Base-by-base conservation (phyloP, 345 rosid genomes). In the Syzygium aromaticum region DNA sequence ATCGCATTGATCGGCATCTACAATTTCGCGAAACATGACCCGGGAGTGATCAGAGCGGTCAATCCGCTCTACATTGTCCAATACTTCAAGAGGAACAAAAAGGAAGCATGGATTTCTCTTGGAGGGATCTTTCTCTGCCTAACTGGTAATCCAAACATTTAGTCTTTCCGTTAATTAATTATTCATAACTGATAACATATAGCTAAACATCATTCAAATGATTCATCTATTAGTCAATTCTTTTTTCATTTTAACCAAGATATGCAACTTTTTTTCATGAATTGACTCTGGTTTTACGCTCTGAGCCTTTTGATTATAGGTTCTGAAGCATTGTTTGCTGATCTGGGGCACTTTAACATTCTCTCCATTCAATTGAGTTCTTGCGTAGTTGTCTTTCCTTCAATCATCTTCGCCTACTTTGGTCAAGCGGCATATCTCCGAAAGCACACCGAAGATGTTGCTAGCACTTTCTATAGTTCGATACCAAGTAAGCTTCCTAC, bases 301-400 rank as follows among this genome's bases (percentile, higher is more conserved):
- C 4, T 86, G n/a, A 57, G 30, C 49, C 30, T 57, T 43, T 30
- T 49, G 33, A 33, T 80, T 52, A 53, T 84, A 89, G 93, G 93
- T 61, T 85, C 91, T 5, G 92, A 92, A 89, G 92, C 93, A 2
- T 52, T 92, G 86, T 92, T 92, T 86, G 93, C 93, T 28, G 92
- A 92, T 90, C 38, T 90, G 84, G 92, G 92, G 0, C 92, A 90
- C 59, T 92, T 92, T 87, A 84, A 87, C 2, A 43, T 90, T 4
- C 89, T 87, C 13, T 86, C 93, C 3, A 88, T 90, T 51, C 93
- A 85, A 51, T 19, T 92, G 16, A 90, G 93, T 84, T 38, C 89
- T 1, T 89, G 92, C 51, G 1, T 11, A 11, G 52, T 92, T 6
- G 87, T 92, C 11, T n/a, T 89, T n/a, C 92, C 93, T 15, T 86